phyloP scores from a whole-genome alignment of 352 stramenopile genomes.

The Phytophthora litchii region DNA sequence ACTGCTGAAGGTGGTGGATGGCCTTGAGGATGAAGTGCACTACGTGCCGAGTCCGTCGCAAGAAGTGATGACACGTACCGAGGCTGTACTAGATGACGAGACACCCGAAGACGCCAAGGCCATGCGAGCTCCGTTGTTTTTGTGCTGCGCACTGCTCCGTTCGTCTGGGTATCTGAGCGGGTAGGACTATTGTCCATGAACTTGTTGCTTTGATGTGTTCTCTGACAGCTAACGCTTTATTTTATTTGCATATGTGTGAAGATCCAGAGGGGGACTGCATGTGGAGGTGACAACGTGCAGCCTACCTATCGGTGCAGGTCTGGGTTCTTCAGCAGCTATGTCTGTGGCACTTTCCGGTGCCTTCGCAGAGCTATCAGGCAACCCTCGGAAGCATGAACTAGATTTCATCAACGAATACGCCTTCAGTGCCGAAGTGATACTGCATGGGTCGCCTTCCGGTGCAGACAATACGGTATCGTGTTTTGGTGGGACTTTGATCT shows the following conservation, averaged over 20 bases:
- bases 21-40: slow-evolving; percentile 41
- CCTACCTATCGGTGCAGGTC: slow-evolving; percentile 86
- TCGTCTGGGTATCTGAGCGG: slow-evolving; percentile 37
- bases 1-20: slow-evolving; percentile 44
- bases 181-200: slow-evolving; percentile 11
- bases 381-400: slow-evolving; percentile 28
- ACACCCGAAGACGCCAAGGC: slow-evolving; percentile 48
- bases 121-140: slow-evolving; percentile 60
- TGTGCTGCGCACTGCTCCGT: slow-evolving; percentile 63
- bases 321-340: slow-evolving; percentile 92
- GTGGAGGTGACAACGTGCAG: slow-evolving; percentile 57
- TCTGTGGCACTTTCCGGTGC: slow-evolving; percentile 84
- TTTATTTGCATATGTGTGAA: slow-evolving; percentile 2
- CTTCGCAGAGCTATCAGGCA: slow-evolving; percentile 47
- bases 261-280: slow-evolving; percentile 34
- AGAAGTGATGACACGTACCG: slow-evolving; percentile 53
- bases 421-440: slow-evolving; percentile 87
- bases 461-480: slow-evolving; percentile 93
- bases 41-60: slow-evolving; percentile 57
- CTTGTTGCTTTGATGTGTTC: neutral
- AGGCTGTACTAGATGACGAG: slow-evolving; percentile 51
- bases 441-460: slow-evolving; percentile 91
- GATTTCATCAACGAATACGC: slow-evolving; percentile 87
- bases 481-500: slow-evolving; percentile 88
- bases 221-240: neutral